Percentiles rank a stretch among this genome's conserved stretches.
phyloP scores from a whole-genome alignment of 1,139 yeast species.

The Kluyveromyces sp. region DNA sequence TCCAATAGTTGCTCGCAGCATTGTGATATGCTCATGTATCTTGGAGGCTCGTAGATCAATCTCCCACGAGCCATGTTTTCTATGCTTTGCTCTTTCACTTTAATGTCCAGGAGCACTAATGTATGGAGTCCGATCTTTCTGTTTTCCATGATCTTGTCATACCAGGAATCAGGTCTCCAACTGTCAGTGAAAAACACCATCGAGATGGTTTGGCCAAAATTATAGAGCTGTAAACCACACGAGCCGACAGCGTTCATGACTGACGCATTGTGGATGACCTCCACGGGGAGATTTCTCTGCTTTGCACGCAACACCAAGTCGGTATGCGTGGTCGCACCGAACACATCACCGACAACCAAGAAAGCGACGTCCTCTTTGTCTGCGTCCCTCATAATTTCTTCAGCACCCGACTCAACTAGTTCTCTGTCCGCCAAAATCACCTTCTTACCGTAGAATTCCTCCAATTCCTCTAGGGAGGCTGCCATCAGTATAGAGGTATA shows the following conservation, averaged over 20 bases:
- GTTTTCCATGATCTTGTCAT: conserved; percentile 82
- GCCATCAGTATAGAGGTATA: conserved; percentile 95
- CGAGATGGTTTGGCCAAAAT: conserved; percentile 94
- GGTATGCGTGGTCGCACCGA: conserved; percentile 97
- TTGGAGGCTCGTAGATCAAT: conserved; percentile 88
- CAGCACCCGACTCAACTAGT: conserved; percentile 84
- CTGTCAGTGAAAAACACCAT: conserved; percentile 89
- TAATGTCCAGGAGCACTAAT: conserved; percentile 77
- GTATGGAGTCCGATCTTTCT: conserved; percentile 88
- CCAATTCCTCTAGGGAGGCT: conserved; percentile 61
- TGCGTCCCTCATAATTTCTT: conserved; percentile 70
- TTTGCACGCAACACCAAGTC: conserved; percentile 88
- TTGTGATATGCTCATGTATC: conserved; percentile 88
- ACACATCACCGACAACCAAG: conserved; percentile 94
- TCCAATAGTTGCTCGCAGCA: conserved; percentile 86
- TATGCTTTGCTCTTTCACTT: conserved; percentile 92
- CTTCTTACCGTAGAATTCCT: conserved; percentile 76
- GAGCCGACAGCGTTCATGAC: conserved; percentile 99
- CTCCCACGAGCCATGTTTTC: conserved; percentile 94
- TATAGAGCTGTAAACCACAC: conserved; percentile 90
- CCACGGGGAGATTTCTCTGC: conserved; percentile 69
- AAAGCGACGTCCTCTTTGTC: conserved; percentile 81
- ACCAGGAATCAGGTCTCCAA: conserved; percentile 97
- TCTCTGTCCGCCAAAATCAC: conserved; percentile 91
- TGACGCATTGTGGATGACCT: conserved; percentile 88